Evolutionary conservation across 2,329 filamentous ascomycete genomes (phyloP), one percentile per base, ranked within the genome.

Genomic region (Botrytis sinoallii): DNA sequence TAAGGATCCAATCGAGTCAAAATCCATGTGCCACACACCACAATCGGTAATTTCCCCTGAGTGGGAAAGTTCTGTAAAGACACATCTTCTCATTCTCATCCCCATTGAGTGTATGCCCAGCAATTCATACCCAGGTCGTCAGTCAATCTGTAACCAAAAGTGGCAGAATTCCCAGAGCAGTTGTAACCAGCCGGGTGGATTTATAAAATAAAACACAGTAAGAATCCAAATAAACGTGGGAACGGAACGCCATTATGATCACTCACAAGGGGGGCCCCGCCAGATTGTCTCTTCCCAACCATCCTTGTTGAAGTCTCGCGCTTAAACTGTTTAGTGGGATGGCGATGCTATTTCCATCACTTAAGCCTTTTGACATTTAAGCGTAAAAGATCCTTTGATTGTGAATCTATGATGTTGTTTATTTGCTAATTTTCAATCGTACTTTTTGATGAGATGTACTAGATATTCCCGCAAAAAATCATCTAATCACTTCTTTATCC

Each of bases 191-290:
- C 14, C 40, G 44, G 46, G 44, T 68, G 66, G 35, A n/a, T 29
- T 22, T 38, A 67, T 52, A 32, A 52, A 68, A 70, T 14, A n/a
- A 52, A 14, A n/a, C 4, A 52, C 22, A 6, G 25, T 12, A 55
- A 55, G 22, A 48, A 55, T n/a, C 12, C 14, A 6, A 29, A 29
- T 6, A 61, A 70, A 60, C 68, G 68, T 63, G 55, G 68, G 22
- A 46, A 48, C 25, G 10, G 40, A 44, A 29, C 32, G 67, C n/a
- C 38, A 60, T 32, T 46, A 61, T 61, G 55, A 70, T 70, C 68
- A 61, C 68, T 61, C 25, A n/a, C 68, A 70, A 44, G 68, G 55
- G 29, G 20, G 10, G 12, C 68, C 68, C 68, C 52, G 38, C 68
- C 22, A 61, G 55, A 70, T 60, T 70, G 57, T 29, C n/a, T 32